Base-by-base conservation (phyloP, 2,329 filamentous ascomycete genomes). In the Venturia asperata region DNA sequence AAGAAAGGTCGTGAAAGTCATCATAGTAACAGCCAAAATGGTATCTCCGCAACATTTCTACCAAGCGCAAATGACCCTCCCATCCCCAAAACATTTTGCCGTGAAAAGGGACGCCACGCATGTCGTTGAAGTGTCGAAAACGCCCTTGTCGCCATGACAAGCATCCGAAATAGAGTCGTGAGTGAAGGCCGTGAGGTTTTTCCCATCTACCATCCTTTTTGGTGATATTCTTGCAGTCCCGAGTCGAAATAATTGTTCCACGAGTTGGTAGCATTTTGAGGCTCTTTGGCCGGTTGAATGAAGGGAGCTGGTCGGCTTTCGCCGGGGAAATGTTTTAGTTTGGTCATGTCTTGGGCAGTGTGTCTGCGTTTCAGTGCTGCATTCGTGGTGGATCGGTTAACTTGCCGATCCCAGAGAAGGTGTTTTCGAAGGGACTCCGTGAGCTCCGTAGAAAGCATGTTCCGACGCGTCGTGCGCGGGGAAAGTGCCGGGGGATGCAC, bases 371-470 rank as follows among this genome's bases (percentile, higher is more conserved):
- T 95, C 66, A 96, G 82, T 64, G 93, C 90, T 0, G 92, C 91
- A 68, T 93, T 92, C 71, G 88, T 90, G 9, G 91, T 93, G 42
- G 90, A 89, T 66, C 91, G 91, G 83, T 94, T 96, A 74, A 97
- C 93, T 73, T 96, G 91, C 63, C 94, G 88, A 76, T 99, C 94
- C 90, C 91, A 96, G 19, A 97, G 84, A 19, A 99, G 86, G 71
- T 97, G 90, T 70, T 92, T 90, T 27, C 94, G 87, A 3, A 99
- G 86, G 27, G 91, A 96, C 74, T 96, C 92, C 2, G 93, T 97
- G 64, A 99, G 81, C 78, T 99, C 94, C 0, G 91, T 95, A 10
- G 91, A 89, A 65, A 99, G 83, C 94, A 99, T 99, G 77, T 97
- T 95, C 67, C 92, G 86, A 63, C 94, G 86, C 0, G 92, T 97